A percentile compares a stretch with the other conserved stretches of the same genome.
phyloP scores from a whole-genome alignment of 768 basidiomycete species.

The Rhodotorula diobovata region DNA sequence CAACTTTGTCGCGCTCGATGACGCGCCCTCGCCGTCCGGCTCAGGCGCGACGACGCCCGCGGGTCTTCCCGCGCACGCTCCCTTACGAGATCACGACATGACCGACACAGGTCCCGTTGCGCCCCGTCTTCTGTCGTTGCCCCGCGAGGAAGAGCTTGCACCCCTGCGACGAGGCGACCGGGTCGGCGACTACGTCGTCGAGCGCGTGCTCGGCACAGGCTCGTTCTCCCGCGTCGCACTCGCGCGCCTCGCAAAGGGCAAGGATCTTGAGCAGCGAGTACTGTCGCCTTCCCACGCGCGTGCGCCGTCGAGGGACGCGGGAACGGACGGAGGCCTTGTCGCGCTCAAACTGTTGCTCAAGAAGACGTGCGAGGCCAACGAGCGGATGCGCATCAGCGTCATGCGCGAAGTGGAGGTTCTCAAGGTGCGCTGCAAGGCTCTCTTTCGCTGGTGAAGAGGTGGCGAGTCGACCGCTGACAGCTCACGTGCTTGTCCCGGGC shows the following conservation, averaged over 20 bases:
- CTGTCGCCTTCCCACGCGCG: constrained; percentile 37
- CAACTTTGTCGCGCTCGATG: background rate
- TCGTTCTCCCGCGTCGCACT: constrained; percentile 68
- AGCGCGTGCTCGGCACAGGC: constrained; percentile 62
- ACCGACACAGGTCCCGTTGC: background rate
- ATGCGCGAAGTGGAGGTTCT: constrained; percentile 78
- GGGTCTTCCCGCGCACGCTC: background rate
- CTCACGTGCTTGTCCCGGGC: constrained; percentile 9
- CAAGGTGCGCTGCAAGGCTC: constrained; percentile 55
- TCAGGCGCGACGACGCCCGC: background rate
- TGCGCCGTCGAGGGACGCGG: constrained; percentile 35
- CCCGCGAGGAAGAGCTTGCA: background rate
- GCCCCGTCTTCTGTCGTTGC: background rate
- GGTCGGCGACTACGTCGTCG: constrained; percentile 44
- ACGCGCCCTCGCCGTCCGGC: background rate
- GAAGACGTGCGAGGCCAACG: constrained; percentile 55
- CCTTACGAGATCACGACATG: background rate
- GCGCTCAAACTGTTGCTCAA: constrained; percentile 58
- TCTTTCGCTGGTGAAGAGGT: constrained; percentile 12
- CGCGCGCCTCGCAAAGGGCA: constrained; percentile 38
- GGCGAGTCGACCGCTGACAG: background rate
- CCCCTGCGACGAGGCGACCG: constrained; percentile 8
- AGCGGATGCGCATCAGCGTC: constrained; percentile 70
- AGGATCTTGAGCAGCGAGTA: background rate
- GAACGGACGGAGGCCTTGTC: constrained; percentile 46